Conservation (phyloP, 768 basidiomycete species). For the Plicaturopsis crispa region DNA sequence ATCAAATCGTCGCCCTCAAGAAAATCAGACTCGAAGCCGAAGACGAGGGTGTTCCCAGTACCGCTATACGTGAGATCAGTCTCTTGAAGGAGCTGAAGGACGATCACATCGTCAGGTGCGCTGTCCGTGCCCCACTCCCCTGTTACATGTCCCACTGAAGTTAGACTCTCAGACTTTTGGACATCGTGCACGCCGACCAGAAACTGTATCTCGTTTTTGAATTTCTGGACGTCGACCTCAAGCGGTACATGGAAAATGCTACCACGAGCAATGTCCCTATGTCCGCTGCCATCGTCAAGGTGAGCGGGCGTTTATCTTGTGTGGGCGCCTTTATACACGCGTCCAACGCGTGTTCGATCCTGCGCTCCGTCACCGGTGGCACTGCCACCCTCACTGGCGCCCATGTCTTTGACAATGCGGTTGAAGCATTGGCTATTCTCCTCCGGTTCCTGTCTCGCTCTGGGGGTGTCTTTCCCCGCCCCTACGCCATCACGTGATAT, state of each 20-base stretch:
- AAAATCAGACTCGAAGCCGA: constrained; percentile 98
- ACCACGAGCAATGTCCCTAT: constrained; percentile 69
- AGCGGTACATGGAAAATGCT: constrained; percentile 91
- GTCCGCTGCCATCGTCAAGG: constrained; percentile 71
- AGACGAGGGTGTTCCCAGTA: constrained; percentile 97
- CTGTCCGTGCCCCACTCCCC: constrained; percentile 4
- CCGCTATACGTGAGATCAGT: constrained; percentile 97
- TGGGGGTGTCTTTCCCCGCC: too few species aligned
- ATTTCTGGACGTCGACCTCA: constrained; percentile 94
- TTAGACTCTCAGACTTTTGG: constrained; percentile 58
- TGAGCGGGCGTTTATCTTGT: constrained; percentile 26
- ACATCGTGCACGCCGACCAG: constrained; percentile 95
- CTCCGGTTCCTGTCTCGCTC: too few species aligned
- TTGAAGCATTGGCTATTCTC: too few species aligned
- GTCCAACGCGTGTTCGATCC: constrained; percentile 18
- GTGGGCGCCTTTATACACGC: constrained; percentile 17
- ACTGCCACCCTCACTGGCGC: neutral
- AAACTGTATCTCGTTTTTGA: constrained; percentile 98
- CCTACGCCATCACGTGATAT: too few species aligned
- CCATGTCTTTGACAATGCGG: too few species aligned
- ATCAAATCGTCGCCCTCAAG: constrained; percentile 91
- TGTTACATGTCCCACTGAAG: constrained; percentile 2
- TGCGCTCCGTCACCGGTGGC: neutral
- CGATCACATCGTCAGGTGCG: constrained; percentile 89
- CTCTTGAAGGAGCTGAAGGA: constrained; percentile 94